Evolutionary conservation across 2,329 filamentous ascomycete genomes (phyloP).

Genomic region (Claviceps arundinis): DNA sequence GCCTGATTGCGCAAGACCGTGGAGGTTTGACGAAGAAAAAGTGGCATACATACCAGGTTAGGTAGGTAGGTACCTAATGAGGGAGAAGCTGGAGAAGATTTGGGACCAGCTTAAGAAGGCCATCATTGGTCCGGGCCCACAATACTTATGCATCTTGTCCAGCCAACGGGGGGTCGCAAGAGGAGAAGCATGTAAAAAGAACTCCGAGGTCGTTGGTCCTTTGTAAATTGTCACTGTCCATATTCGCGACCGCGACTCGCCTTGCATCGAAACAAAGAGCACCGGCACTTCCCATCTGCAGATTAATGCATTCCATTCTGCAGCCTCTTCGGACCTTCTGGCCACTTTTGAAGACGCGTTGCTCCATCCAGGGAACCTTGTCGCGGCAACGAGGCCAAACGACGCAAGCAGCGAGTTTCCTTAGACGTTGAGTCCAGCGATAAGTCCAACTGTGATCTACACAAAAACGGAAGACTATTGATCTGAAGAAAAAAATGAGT

Average conservation of each 20-base stretch:
- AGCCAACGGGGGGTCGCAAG: not conserved
- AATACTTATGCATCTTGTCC: not conserved
- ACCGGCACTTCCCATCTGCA: not conserved
- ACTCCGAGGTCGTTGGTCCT: not conserved
- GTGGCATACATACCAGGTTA: too few relatives aligned
- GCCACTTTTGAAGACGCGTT: not conserved
- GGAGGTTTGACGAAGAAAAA: not conserved
- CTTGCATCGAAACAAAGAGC: not conserved
- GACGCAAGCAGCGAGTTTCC: not conserved
- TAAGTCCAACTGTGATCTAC: not conserved
- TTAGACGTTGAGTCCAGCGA: not conserved
- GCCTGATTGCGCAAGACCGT: not conserved
- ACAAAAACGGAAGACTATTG: not conserved
- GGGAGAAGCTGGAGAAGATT: not conserved
- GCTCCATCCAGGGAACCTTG: not conserved
- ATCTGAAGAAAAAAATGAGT: not conserved
- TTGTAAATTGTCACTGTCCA: not conserved
- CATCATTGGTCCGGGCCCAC: not conserved
- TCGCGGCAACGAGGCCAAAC: not conserved
- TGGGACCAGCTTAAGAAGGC: not conserved
- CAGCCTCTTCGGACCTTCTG: not conserved
- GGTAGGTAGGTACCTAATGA: not conserved
- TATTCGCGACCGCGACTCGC: not conserved
- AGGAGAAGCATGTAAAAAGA: not conserved
- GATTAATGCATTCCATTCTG: not conserved